Conservation (phyloP, 2,329 filamentous ascomycete genomes). For the Verticillium dahliae region DNA sequence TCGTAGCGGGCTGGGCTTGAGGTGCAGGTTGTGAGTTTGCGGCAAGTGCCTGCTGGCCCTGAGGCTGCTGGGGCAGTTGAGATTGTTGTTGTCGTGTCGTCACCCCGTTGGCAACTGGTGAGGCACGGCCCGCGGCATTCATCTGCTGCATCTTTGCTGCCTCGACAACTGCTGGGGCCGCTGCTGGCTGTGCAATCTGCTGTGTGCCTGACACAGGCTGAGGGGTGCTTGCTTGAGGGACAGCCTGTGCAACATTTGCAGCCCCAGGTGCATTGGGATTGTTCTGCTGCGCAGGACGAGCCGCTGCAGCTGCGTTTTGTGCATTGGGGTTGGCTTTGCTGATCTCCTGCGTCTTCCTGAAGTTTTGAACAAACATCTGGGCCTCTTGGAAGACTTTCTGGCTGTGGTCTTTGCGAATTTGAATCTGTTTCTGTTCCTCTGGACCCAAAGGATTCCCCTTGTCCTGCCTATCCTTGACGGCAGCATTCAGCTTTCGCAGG, state of each 20-base stretch:
- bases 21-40: constrained; percentile 5
- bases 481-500: constrained; percentile 33
- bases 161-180: constrained; percentile 26
- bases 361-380: constrained; percentile 38
- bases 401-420: constrained; percentile 34
- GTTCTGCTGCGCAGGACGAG: neutral
- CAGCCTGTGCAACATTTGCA: constrained; percentile 31
- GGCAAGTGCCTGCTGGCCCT: constrained; percentile 14
- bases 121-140: constrained; percentile 17
- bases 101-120: constrained; percentile 20
- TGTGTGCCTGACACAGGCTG: neutral
- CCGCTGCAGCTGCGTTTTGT: constrained; percentile 11
- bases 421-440: constrained; percentile 39
- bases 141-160: constrained; percentile 37
- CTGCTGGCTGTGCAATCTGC: neutral
- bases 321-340: constrained; percentile 11
- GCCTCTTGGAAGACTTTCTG: constrained; percentile 40
- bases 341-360: constrained; percentile 38
- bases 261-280: constrained; percentile 6
- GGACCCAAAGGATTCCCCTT: constrained; percentile 36
- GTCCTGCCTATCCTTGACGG: constrained; percentile 33
- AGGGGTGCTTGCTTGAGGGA: neutral
- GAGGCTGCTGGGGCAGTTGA: constrained; percentile 17
- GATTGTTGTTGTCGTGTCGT: constrained; percentile 17
- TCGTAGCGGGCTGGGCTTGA: constrained; percentile 18